Conservation (phyloP, 768 basidiomycete genomes). For the Galerina marginata region DNA sequence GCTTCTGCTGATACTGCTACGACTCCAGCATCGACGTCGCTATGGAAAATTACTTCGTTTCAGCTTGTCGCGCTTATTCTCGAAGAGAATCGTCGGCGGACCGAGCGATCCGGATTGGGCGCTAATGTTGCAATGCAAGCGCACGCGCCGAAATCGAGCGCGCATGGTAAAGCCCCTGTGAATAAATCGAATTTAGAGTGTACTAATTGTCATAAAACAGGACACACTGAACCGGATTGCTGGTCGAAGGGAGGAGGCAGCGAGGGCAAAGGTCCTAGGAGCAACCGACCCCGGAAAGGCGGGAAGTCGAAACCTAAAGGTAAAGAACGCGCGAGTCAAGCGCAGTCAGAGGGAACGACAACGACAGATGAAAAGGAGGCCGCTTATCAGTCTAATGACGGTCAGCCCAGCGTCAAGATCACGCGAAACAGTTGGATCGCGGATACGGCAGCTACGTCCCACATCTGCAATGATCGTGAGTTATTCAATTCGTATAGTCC, state of each 20-base stretch:
- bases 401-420: background rate
- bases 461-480: constrained; percentile 23
- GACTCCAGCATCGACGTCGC: constrained; percentile 17
- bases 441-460: constrained; percentile 29
- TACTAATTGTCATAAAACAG: constrained; percentile 32
- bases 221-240: constrained; percentile 21
- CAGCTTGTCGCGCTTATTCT: background rate
- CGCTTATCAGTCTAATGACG: background rate
- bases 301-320: constrained; percentile 10
- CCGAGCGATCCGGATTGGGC: constrained; percentile 7
- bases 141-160: background rate
- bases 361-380: background rate
- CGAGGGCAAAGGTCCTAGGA: constrained; percentile 32
- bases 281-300: constrained; percentile 1
- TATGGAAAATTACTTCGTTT: background rate
- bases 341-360: background rate
- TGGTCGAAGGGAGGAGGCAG: constrained; percentile 30
- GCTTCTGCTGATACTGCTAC: constrained; percentile 10
- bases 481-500: constrained; percentile 19
- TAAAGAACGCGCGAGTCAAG: background rate
- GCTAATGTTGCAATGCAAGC: no score
- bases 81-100: constrained; percentile 29
- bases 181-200: constrained; percentile 19
- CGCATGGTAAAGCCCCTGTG: constrained; percentile 16
- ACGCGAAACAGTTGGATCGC: constrained; percentile 25